Base-by-base conservation (phyloP, 164 flowering plant genomes). In the Warburgia ugandensis region DNA sequence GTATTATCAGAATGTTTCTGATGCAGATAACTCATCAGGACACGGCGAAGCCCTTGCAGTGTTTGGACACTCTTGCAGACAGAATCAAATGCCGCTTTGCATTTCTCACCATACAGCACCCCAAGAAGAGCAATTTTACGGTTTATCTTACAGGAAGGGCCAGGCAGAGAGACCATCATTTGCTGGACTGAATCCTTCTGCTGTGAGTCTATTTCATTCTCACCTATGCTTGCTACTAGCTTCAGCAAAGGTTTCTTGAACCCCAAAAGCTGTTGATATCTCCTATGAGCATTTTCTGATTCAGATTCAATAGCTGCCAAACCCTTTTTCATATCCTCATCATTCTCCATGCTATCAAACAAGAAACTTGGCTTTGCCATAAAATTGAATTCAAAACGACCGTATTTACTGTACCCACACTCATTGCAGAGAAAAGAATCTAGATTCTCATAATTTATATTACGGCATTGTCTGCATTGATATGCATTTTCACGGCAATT, bases 51-150 rank as follows among this genome's bases (percentile, higher is more conserved):
- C 48, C 99, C 99, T 71, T 94, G 99, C 40, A 94, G 81, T 27
- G 99, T 94, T 76, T 94, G 99, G 35, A 94, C 96, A 73, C 99
- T 94, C 79, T 86, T 94, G 73, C 92, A 89, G 48, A 94, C 99
- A 64, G 99, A 94, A 70, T 94, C 99, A 81, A 94, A 94, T 47
- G 97, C 99, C 48, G 97, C 86, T 69, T 94, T 94, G 84, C 99
- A 94, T 64, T 94, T 94, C 78, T 94, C 99, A 59, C 97, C 99
- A 70, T 94, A 94, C 14, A 94, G 75, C n/a, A 94, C 97, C 62
- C 99, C 99, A 43, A 94, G 92, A 69, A 94, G 97, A 55, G 99
- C 97, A 72, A 94, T 86, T 68, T 89, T 94, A 32, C 99, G 94
- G 61, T 89, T 94, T 56, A 86, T 80, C 73, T 94, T 94, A 68